Conservation (phyloP, 2,329 filamentous ascomycete genomes). For the Pseudogymnoascus sp. region DNA sequence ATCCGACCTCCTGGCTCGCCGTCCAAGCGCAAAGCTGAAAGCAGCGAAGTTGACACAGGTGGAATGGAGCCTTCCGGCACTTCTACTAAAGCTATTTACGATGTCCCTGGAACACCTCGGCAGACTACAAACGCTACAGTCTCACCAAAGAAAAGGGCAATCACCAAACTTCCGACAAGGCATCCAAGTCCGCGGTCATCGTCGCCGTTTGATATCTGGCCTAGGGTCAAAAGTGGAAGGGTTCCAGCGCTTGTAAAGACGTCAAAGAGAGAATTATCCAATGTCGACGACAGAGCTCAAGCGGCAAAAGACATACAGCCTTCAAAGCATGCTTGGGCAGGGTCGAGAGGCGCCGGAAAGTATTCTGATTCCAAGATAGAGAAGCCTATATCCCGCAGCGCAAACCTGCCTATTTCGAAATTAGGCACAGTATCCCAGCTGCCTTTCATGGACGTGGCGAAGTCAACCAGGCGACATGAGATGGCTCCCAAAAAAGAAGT, state of each 20-base stretch:
- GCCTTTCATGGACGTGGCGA: constrained; percentile 37
- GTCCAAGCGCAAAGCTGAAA: constrained; percentile 15
- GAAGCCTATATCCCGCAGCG: not conserved
- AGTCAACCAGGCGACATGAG: not conserved
- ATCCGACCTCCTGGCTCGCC: constrained; percentile 38
- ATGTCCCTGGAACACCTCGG: not conserved
- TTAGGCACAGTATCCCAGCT: constrained; percentile 37
- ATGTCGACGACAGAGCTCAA: not conserved
- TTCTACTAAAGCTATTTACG: not conserved
- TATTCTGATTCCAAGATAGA: not conserved
- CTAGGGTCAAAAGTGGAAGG: constrained; percentile 31
- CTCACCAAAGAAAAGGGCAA: not conserved
- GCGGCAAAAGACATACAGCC: not conserved
- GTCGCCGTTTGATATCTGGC: constrained; percentile 33
- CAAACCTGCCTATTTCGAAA: constrained; percentile 32
- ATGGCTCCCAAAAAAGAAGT: constrained; percentile 9
- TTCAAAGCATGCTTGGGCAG: not conserved
- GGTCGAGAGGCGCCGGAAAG: not conserved
- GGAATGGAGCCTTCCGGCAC: not conserved
- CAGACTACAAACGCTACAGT: not conserved
- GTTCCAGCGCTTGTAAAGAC: not conserved
- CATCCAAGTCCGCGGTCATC: constrained; percentile 9
- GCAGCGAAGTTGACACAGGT: not conserved
- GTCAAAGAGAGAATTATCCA: not conserved
- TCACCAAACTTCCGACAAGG: not conserved